Conservation (phyloP, 345 rosid genomes). For the Bruguiera sexangula region DNA sequence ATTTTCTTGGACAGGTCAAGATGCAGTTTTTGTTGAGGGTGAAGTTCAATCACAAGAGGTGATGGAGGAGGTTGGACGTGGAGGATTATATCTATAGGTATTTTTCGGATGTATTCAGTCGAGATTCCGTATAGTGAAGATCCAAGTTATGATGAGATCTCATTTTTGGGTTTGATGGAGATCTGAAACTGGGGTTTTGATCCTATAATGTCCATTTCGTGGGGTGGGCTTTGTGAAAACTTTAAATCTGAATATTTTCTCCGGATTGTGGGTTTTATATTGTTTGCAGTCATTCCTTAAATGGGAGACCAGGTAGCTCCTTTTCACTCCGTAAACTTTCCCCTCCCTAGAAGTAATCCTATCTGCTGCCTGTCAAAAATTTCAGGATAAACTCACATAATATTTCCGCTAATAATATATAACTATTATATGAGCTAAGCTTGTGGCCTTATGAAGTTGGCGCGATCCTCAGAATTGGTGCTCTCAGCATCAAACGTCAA, state of each 20-base stretch:
- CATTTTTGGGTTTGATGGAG: conserved; percentile 53
- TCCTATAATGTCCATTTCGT: conserved; percentile 5
- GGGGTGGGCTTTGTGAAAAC: neutral
- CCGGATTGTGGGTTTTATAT: neutral
- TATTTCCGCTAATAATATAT: no score
- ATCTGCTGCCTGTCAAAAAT: no score
- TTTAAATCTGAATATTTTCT: neutral
- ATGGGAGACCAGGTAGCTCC: neutral
- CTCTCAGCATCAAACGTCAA: no score
- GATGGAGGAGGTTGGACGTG: conserved; percentile 26
- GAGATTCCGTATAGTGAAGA: neutral
- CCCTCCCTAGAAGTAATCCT: neutral
- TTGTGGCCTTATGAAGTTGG: no score
- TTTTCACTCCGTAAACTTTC: neutral
- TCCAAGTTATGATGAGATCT: conserved; percentile 28
- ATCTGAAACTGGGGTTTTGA: conserved; percentile 25
- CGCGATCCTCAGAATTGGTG: no score
- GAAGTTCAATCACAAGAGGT: conserved; percentile 67
- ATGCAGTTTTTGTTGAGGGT: conserved; percentile 72
- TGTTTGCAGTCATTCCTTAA: neutral
- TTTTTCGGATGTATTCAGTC: neutral
- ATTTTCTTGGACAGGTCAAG: conserved; percentile 56
- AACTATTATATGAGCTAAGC: no score
- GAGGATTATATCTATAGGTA: neutral
- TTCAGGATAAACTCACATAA: no score